Base-by-base conservation (phyloP, 1,284 basidiomycete species). In the Cutaneotrichosporon dermatis region DNA sequence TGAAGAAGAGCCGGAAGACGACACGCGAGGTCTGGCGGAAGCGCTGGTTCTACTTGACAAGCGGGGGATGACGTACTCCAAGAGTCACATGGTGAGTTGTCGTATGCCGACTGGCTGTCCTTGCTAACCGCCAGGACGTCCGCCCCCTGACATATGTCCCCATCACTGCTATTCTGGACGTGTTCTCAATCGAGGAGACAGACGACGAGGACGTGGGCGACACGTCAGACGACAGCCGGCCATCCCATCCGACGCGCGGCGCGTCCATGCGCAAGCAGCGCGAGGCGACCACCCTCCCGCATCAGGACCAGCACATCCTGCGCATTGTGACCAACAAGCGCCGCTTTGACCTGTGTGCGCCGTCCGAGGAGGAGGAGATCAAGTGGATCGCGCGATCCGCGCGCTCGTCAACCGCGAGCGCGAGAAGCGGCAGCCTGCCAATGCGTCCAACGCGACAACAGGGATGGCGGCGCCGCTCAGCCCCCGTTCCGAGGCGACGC, bases 281-380 rank as follows among this genome's bases (percentile, higher is more conserved):
- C n/a, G 42, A 48, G 45, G 36, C 34, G 8, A 25, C 49, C 16
- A 13, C 41, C 7, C 5, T n/a, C 10, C 6, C 34, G 15, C 15
- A 36, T 13, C 40, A 44, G 16, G 63, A 76, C 35, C 78, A 80
- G 48, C 82, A 88, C 73, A 90, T 89, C 54, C 97, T 99, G 85
- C 92, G 96, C 79, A 89, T 99, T 62, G 89, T 99, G 67, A 98
- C 93, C 37, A 93, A 92, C 60, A 94, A 95, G 77, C 85, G 92
- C 58, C 88, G 89, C 25, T 83, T 92, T 63, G 79, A 97, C 59
- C 82, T 98, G 16, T 97, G 93, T 70, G 96, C 95, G 9, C 95
- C 96, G 4, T 88, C 85, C 58, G 96, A 99, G 77, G 96, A 98
- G 69, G 95, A 99, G 69, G 96, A 99, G 80, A 96, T 99, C 78